Percentiles rank a stretch among this genome's conserved stretches.
These are phyloP conservation scores for Corniculantispora saksenae DNA, from an alignment of 2,329 filamentous ascomycete species.

Conservation along the genomic window DNA sequence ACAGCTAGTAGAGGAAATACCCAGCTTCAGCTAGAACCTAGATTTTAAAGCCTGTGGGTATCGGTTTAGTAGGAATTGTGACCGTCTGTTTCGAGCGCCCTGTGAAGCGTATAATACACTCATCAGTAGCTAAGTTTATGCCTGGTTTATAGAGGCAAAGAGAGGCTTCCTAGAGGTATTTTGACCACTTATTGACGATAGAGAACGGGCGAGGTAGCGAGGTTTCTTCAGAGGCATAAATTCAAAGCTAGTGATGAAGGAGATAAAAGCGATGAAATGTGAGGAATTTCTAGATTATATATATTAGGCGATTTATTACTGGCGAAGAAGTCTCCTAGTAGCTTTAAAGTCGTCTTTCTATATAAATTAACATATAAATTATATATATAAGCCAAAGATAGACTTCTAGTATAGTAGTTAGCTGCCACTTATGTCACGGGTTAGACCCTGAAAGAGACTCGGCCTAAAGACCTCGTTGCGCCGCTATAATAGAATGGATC, in stretches of 20 bases:
- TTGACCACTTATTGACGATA: too few species aligned
- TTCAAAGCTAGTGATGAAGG: neutral
- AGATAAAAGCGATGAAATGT: neutral
- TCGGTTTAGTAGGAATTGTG: constrained; percentile 15
- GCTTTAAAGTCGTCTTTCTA: constrained; percentile 16
- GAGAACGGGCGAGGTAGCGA: neutral
- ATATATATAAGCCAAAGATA: too few species aligned
- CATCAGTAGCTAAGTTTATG: too few species aligned
- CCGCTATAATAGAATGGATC: too few species aligned
- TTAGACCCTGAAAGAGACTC: too few species aligned
- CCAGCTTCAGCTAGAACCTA: too few species aligned
- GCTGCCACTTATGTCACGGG: too few species aligned
- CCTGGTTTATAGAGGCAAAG: too few species aligned
- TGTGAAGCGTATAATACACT: constrained; percentile 7
- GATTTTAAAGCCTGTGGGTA: constrained; percentile 20
- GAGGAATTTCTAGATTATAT: neutral
- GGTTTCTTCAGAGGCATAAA: neutral
- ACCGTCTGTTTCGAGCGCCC: neutral
- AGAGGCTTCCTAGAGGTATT: constrained; percentile 8
- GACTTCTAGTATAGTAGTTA: too few species aligned
- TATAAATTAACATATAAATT: too few species aligned
- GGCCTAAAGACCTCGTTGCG: too few species aligned
- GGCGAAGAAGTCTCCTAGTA: constrained; percentile 16
- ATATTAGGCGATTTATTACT: neutral
- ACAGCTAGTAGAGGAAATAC: too few species aligned